phyloP scores from a whole-genome alignment of 2,329 filamentous ascomycete genomes.

The Monosporascus sp. region DNA sequence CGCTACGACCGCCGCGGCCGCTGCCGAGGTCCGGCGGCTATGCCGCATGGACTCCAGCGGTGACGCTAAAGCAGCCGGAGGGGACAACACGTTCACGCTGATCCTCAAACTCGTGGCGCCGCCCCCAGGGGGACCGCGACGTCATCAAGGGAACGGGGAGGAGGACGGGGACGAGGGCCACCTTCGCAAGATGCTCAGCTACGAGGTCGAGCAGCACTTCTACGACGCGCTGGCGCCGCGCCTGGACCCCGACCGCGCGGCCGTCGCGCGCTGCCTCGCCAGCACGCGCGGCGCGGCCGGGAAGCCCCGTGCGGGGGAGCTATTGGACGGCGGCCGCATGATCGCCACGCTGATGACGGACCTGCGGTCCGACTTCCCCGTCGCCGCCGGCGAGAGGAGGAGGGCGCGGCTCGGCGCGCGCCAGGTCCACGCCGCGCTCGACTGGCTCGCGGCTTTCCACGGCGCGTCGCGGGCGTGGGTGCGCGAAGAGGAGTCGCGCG shows the following conservation, averaged over 20 bases:
- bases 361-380: constrained; percentile 45
- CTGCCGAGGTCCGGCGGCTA: constrained; percentile 5
- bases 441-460: constrained; percentile 62
- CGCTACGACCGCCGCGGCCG: constrained; percentile 17
- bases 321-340: constrained; percentile 22
- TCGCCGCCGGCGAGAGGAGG: constrained; percentile 49
- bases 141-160: constrained; percentile 6
- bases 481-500: constrained; percentile 12
- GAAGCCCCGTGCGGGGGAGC: constrained; percentile 22
- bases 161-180: constrained; percentile 52
- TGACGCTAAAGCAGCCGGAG: not conserved
- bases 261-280: constrained; percentile 16
- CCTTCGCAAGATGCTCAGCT: constrained; percentile 59
- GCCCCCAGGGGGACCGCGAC: constrained; percentile 23
- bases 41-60: not conserved
- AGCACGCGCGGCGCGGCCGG: constrained; percentile 12
- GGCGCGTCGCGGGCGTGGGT: constrained; percentile 41
- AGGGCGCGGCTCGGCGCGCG: constrained; percentile 31
- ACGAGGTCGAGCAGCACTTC: constrained; percentile 62
- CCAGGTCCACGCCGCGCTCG: constrained; percentile 49
- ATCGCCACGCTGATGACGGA: constrained; percentile 55
- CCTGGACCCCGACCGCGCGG: constrained; percentile 27
- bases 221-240: constrained; percentile 50
- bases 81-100: constrained; percentile 27
- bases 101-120: constrained; percentile 58